Evolutionary conservation across 352 stramenopile genomes (phyloP), one percentile per base, ranked within the genome.

Genomic region (Pythium sukuiense): DNA sequence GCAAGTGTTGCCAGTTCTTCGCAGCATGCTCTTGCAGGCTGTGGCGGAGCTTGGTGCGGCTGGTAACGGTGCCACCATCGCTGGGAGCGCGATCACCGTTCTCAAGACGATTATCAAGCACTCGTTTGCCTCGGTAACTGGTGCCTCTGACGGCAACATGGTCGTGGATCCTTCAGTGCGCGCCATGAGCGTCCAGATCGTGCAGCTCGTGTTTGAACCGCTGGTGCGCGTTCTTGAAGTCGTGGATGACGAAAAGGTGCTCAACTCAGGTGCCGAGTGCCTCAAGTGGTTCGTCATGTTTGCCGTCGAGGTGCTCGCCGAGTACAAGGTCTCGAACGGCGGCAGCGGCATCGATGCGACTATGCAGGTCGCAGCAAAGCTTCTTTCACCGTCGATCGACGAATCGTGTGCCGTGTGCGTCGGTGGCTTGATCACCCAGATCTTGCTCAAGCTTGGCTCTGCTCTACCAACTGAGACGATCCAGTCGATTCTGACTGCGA

Each of bases 281-380:
- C 78, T 95, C 32, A 95, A 95, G 69, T 93, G 83, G 83, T 64
- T 92, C 27, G 82, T 95, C 6, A 90, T 92, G 81, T 89, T 92
- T 59, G 76, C 84, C 0, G 77, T 90, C 4, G 80, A 89, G 16
- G 56, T 85, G 39, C 67, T 95, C 5, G 76, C 78, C 12, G 74
- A 83, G 18, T 88, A 86, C 63, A 70, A 53, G n/a, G 77, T 62
- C 26, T 72, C 59, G 27, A 67, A 60, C 45, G 83, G 82, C 16
- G 60, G 16, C 45, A 87, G 71, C 30, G 84, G 84, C 24, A 76
- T 92, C 35, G 84, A 95, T 49, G 84, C 83, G 14, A 89, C 77
- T 1, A 85, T 93, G 69, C 68, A 75, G 16, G 70, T 94, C 20
- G 87, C 83, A 0, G 84, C 84, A 2, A 90, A 91, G 69, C 43